These are phyloP conservation scores for Sindora glabra DNA, from an alignment of 306 rosid species.

Conservation along the genomic window DNA sequence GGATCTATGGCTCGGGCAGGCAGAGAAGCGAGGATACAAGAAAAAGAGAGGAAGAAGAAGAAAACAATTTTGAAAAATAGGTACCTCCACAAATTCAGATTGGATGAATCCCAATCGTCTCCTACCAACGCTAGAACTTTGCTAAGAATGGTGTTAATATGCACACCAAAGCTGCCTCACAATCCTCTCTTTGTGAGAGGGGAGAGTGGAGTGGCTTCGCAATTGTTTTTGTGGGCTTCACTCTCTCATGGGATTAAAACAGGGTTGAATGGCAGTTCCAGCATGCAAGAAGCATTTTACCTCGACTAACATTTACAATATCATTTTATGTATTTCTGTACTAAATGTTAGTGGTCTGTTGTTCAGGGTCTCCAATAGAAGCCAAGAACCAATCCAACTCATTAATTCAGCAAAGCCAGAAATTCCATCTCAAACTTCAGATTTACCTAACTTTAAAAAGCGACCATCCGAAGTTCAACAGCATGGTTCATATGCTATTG, in stretches of 20 bases:
- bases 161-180: too few species aligned
- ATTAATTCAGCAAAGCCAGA: slow-evolving; percentile 5
- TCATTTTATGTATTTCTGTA: too few species aligned
- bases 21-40: slow-evolving; percentile 55
- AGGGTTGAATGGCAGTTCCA: too few species aligned
- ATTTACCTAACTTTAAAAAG: not conserved
- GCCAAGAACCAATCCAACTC: not conserved
- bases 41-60: slow-evolving; percentile 45
- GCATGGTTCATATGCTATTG: not conserved
- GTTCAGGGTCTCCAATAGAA: slow-evolving; percentile 47
- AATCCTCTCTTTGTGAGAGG: too few species aligned
- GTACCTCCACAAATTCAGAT: slow-evolving; percentile 15
- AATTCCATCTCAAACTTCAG: slow-evolving; percentile 16
- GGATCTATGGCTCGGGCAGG: slow-evolving; percentile 66
- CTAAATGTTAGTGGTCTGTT: not conserved
- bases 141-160: too few species aligned
- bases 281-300: too few species aligned
- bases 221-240: too few species aligned
- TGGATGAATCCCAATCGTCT: not conserved
- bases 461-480: slow-evolving; percentile 11
- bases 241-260: too few species aligned
- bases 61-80: slow-evolving; percentile 35
- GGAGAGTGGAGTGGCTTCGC: too few species aligned
- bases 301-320: too few species aligned
- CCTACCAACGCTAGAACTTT: not conserved